Conservation (phyloP, 78 protist species). For the Tieghemostelium lacteum region DNA sequence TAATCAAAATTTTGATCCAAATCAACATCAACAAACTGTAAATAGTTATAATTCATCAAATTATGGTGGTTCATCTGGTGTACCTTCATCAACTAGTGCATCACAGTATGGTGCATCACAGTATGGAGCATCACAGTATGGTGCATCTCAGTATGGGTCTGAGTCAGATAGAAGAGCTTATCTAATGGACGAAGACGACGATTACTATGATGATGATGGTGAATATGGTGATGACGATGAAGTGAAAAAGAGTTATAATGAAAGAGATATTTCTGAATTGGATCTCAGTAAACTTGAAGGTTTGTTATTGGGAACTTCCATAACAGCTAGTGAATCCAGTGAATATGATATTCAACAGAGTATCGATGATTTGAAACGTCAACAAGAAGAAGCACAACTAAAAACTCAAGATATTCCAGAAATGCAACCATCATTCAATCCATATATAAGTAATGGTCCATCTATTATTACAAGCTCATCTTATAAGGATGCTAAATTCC, state of each 20-base stretch:
- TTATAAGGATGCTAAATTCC: conserved; percentile 45
- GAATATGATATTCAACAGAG: no score
- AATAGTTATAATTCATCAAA: background rate
- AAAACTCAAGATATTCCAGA: background rate
- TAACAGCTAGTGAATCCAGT: background rate
- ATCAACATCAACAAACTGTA: background rate
- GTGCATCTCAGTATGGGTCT: background rate
- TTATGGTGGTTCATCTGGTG: conserved; percentile 11
- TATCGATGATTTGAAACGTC: no score
- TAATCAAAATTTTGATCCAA: background rate
- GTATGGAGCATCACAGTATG: background rate
- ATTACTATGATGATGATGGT: background rate
- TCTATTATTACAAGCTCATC: background rate
- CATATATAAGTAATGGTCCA: conserved; percentile 33
- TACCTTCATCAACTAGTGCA: background rate
- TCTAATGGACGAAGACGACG: background rate
- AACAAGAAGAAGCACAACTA: background rate
- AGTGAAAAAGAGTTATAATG: background rate
- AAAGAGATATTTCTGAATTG: conserved; percentile 25
- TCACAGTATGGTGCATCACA: background rate
- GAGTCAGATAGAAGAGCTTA: background rate
- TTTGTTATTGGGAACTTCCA: background rate
- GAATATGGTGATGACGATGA: background rate
- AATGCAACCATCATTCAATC: background rate
- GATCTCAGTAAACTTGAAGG: background rate